phyloP scores from a whole-genome alignment of 2,329 filamentous ascomycete species.

The Trichoderma simmonsii region DNA sequence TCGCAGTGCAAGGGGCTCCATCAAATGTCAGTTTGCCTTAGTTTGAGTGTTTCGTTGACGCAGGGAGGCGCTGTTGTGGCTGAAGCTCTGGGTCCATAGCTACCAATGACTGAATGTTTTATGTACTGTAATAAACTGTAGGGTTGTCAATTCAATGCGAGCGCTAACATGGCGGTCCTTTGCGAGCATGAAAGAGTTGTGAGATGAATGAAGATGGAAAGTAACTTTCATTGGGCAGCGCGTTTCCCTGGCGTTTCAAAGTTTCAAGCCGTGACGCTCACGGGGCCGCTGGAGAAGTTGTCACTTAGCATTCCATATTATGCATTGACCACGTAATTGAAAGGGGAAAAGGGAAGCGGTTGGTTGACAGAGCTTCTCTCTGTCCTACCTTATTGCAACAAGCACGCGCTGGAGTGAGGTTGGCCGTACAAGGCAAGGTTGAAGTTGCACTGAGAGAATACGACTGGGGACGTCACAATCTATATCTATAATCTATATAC shows the following conservation, averaged over 20 bases:
- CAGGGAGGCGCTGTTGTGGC: background rate
- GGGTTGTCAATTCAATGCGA: background rate
- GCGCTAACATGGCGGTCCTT: background rate
- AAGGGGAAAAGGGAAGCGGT: background rate
- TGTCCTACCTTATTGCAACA: background rate
- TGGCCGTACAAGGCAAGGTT: background rate
- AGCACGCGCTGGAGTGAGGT: background rate
- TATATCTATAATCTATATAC: background rate
- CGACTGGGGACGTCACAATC: background rate
- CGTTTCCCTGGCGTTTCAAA: background rate
- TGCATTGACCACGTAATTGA: background rate
- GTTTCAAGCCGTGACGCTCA: background rate
- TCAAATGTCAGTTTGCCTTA: background rate
- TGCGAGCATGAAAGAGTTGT: background rate
- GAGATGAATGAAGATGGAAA: background rate
- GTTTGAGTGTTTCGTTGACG: background rate
- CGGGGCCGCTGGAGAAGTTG: background rate
- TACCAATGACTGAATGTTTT: background rate
- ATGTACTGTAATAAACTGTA: background rate
- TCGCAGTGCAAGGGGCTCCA: background rate
- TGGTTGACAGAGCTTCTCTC: background rate
- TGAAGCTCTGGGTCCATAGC: background rate
- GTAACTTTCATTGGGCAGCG: background rate
- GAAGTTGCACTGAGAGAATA: background rate
- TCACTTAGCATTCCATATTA: background rate